Conservation (phyloP, 129 eudicot species). For the Lactuca saligna region DNA sequence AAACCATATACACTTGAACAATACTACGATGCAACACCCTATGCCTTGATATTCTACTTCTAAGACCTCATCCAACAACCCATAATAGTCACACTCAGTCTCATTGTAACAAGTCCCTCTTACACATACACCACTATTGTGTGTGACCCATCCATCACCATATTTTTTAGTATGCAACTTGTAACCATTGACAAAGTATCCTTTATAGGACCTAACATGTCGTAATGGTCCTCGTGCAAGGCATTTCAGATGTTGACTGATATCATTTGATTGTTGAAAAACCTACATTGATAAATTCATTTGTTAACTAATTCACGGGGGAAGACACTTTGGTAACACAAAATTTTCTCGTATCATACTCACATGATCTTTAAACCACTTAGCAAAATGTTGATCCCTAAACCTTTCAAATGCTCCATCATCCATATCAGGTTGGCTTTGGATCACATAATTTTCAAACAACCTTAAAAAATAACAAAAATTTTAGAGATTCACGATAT, state of each 20-base stretch:
- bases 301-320: too few species aligned
- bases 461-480: background rate
- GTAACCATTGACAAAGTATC: too few species aligned
- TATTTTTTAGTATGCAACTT: too few species aligned
- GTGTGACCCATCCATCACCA: too few species aligned
- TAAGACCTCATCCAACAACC: slow-evolving; percentile 8
- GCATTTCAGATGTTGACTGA: background rate
- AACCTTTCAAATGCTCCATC: background rate
- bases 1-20: slow-evolving; percentile 9
- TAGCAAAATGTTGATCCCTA: background rate
- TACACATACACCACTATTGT: background rate
- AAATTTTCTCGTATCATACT: too few species aligned
- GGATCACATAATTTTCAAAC: too few species aligned
- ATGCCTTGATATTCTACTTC: background rate
- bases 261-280: background rate
- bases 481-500: background rate
- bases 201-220: slow-evolving; percentile 7
- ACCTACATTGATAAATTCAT: too few species aligned
- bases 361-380: background rate
- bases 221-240: slow-evolving; percentile 14
- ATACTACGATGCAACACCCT: background rate
- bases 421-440: too few species aligned
- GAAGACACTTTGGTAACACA: background rate
- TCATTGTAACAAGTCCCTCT: slow-evolving; percentile 5
- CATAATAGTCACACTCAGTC: slow-evolving; percentile 4